phyloP scores from a whole-genome alignment of 2,329 filamentous ascomycete genomes.

The Aspergillus tubingensis region DNA sequence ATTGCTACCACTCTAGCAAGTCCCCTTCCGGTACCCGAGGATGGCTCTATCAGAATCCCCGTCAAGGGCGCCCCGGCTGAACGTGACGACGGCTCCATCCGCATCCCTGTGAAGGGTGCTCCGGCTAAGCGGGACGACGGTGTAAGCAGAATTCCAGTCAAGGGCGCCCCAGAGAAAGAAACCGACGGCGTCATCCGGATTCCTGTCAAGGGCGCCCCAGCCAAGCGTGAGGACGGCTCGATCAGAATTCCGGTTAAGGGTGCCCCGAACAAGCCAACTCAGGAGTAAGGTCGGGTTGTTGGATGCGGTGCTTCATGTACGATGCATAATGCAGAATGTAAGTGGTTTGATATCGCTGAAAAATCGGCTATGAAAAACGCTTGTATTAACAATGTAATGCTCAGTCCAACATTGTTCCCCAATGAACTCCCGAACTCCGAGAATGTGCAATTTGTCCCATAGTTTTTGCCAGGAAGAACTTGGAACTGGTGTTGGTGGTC shows the following conservation, averaged over 20 bases:
- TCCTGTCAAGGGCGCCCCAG: background rate
- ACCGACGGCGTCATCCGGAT: background rate
- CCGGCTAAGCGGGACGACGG: background rate
- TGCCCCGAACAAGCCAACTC: background rate
- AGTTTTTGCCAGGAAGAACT: no score
- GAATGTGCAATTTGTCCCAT: no score
- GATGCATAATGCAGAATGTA: background rate
- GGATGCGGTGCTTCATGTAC: no score
- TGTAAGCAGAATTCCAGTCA: background rate
- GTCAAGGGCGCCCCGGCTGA: no score
- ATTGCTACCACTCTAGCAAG: background rate
- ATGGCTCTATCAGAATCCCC: no score
- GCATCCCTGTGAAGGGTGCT: background rate
- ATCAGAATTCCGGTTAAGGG: background rate
- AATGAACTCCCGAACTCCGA: no score
- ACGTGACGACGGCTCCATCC: background rate
- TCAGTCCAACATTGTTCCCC: no score
- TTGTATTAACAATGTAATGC: no score
- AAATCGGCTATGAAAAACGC: no score
- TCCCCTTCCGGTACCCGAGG: background rate
- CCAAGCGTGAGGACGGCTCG: background rate
- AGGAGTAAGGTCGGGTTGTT: background rate
- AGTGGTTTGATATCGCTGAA: background rate
- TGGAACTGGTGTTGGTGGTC: no score
- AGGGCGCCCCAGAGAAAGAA: background rate